A percentile compares a stretch with the other conserved stretches of the same genome.
phyloP scores from a whole-genome alignment of 768 basidiomycete genomes.

The Lanmaoa pseudosensibilis region DNA sequence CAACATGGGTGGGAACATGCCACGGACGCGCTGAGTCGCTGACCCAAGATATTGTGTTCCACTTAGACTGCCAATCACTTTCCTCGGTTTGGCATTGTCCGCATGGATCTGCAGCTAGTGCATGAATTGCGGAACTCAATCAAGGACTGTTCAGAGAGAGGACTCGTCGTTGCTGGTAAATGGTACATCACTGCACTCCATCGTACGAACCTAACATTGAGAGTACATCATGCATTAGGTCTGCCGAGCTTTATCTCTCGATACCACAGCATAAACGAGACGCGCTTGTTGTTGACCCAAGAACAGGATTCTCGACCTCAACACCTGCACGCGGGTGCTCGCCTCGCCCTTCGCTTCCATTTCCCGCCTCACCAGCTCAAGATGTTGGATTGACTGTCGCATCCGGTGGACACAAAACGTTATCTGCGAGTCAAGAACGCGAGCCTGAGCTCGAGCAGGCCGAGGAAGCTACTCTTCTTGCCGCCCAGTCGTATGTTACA shows the following conservation, averaged over 20 bases:
- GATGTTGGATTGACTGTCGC: constrained; percentile 36
- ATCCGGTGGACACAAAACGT: constrained; percentile 6
- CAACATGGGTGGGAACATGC: constrained; percentile 16
- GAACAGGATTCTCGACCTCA: constrained; percentile 54
- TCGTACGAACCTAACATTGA: constrained; percentile 14
- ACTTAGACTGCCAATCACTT: background rate
- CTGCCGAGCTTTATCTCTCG: constrained; percentile 71
- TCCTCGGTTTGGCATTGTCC: background rate
- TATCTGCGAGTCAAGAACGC: constrained; percentile 30
- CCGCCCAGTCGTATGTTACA: constrained; percentile 74
- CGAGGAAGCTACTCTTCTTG: constrained; percentile 71
- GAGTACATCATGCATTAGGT: constrained; percentile 46
- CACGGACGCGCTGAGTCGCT: background rate
- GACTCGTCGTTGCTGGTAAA: constrained; percentile 69
- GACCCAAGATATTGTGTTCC: background rate
- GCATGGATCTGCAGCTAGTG: constrained; percentile 52
- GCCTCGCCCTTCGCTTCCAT: constrained; percentile 39
- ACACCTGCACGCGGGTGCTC: constrained; percentile 54
- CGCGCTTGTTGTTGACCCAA: constrained; percentile 23
- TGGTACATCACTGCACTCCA: constrained; percentile 50
- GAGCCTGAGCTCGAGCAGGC: constrained; percentile 52
- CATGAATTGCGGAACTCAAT: constrained; percentile 59
- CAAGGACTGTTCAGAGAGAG: constrained; percentile 72
- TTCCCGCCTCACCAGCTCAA: constrained; percentile 29
- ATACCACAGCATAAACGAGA: constrained; percentile 50